Conservation (phyloP, 2,329 filamentous ascomycete genomes). For the Mariannaea elegans region DNA sequence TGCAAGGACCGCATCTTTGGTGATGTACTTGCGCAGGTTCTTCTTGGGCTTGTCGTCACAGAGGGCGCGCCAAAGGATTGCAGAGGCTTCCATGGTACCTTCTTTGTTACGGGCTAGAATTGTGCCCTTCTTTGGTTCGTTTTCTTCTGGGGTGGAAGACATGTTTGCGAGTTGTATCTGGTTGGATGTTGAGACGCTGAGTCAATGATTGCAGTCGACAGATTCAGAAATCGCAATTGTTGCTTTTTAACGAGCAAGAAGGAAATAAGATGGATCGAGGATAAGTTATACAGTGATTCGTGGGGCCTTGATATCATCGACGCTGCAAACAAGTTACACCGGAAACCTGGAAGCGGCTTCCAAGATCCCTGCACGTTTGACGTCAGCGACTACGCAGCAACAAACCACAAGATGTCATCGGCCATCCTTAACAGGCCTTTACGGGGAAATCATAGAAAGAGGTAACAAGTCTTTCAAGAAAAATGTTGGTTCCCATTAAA, state of each 20-base stretch:
- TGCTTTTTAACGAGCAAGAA: no score
- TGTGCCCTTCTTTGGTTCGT: conserved; percentile 37
- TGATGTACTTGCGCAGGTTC: conserved; percentile 45
- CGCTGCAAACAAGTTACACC: conserved; percentile 9
- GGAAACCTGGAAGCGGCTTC: conserved; percentile 35
- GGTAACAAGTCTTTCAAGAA: background rate
- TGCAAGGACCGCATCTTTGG: conserved; percentile 45
- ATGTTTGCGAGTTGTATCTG: background rate
- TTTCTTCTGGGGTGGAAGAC: conserved; percentile 3
- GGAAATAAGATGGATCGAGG: background rate
- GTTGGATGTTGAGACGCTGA: background rate
- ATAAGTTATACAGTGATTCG: background rate
- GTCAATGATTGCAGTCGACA: background rate
- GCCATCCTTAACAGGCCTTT: background rate
- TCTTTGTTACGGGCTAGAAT: conserved; percentile 48
- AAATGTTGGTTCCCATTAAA: no score
- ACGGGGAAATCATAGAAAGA: background rate
- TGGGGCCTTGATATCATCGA: conserved; percentile 12
- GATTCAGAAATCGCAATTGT: no score
- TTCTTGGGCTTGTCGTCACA: conserved; percentile 46
- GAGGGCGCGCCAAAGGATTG: conserved; percentile 47
- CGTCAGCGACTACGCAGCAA: conserved; percentile 37
- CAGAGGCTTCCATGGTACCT: conserved; percentile 46
- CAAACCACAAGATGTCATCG: conserved; percentile 16
- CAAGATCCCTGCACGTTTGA: conserved; percentile 36